phyloP scores from a whole-genome alignment of 108 stramenopile genomes.

The Epipyxis sp. region DNA sequence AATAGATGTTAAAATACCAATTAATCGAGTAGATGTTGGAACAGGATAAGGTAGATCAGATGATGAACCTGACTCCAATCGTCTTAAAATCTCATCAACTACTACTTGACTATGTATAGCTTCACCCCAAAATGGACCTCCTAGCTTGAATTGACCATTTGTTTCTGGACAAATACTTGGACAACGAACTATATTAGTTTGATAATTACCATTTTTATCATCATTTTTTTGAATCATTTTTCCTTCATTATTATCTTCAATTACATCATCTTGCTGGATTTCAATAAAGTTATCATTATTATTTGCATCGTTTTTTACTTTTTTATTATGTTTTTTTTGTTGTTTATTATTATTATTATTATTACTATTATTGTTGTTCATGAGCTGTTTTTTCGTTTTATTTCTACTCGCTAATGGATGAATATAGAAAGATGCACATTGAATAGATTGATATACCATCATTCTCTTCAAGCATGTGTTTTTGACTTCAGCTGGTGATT shows the following conservation, averaged over 20 bases:
- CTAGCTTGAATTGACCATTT: conserved; percentile 75
- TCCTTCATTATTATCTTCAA: neutral
- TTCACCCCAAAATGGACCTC: conserved; percentile 89
- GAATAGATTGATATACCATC: conserved; percentile 81
- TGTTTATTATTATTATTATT: neutral
- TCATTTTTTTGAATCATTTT: too few relatives aligned
- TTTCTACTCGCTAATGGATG: conserved; percentile 55
- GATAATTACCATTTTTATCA: neutral
- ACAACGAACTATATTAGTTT: neutral
- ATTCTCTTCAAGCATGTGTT: conserved; percentile 60
- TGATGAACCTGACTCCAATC: conserved; percentile 58
- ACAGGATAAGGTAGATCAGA: conserved; percentile 45
- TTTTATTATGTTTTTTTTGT: neutral
- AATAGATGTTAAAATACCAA: conserved; percentile 79
- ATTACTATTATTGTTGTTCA: too few relatives aligned
- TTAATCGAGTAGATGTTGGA: conserved; percentile 62
- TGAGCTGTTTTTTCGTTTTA: neutral
- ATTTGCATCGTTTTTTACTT: neutral
- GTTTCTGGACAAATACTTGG: conserved; percentile 53
- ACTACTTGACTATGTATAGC: conserved; percentile 82
- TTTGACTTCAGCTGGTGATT: conserved; percentile 76
- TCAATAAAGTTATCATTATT: neutral
- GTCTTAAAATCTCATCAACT: conserved; percentile 65
- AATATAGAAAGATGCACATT: conserved; percentile 84
- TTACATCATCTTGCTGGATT: neutral